Evolutionary conservation across 2,329 filamentous ascomycete genomes (phyloP).

Genomic region (Colletotrichum filicis): DNA sequence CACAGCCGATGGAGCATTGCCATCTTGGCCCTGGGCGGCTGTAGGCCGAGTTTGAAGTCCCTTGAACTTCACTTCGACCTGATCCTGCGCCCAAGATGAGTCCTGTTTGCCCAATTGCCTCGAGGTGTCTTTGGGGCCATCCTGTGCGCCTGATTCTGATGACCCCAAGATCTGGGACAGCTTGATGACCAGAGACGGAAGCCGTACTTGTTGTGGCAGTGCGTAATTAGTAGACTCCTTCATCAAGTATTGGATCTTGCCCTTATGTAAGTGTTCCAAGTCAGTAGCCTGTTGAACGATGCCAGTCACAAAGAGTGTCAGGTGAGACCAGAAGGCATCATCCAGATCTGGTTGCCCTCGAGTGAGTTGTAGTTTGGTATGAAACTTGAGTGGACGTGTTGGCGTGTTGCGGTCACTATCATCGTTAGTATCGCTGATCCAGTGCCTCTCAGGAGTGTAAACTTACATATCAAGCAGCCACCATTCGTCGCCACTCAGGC

Average conservation of each 20-base stretch:
- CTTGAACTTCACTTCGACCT: slow-evolving; percentile 68
- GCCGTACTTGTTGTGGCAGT: slow-evolving; percentile 54
- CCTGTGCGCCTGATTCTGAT: neutral
- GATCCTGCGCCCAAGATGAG: slow-evolving; percentile 67
- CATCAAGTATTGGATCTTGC: slow-evolving; percentile 52
- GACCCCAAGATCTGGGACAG: slow-evolving; percentile 54
- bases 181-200: slow-evolving; percentile 61
- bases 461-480: slow-evolving; percentile 76
- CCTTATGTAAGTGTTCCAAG: slow-evolving; percentile 57
- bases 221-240: slow-evolving; percentile 49
- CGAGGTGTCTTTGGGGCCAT: slow-evolving; percentile 28
- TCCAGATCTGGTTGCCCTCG: slow-evolving; percentile 57
- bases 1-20: neutral
- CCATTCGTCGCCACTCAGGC: slow-evolving; percentile 81
- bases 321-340: slow-evolving; percentile 62
- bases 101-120: slow-evolving; percentile 36
- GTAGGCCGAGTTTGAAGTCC: slow-evolving; percentile 48
- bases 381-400: slow-evolving; percentile 38
- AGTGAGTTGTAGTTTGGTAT: slow-evolving; percentile 52
- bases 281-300: slow-evolving; percentile 64
- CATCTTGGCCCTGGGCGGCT: slow-evolving; percentile 11
- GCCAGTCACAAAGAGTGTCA: slow-evolving; percentile 61
- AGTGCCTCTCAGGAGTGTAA: neutral
- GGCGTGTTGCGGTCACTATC: slow-evolving; percentile 42
- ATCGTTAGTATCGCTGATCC: slow-evolving; percentile 7